A percentile compares a stretch with the other conserved stretches of the same genome.
Conservation (phyloP, 139 green algal genomes). For the Yamagishiella unicocca region DNA sequence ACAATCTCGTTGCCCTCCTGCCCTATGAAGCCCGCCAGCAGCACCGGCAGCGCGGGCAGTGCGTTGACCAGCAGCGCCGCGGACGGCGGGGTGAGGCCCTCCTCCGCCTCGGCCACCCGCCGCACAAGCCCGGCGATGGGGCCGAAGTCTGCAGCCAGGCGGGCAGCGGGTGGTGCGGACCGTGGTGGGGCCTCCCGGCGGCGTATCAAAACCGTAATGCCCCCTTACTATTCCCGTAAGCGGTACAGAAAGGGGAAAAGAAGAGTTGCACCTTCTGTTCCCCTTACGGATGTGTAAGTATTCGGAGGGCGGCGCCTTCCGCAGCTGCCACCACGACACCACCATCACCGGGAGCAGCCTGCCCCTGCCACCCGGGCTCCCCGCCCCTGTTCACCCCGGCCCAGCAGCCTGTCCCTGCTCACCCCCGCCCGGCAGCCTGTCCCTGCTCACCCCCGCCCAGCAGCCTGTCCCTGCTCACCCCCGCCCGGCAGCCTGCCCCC, state of each 20-base stretch:
- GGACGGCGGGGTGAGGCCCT: background rate
- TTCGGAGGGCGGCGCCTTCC: no score
- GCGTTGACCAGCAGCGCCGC: constrained; percentile 39
- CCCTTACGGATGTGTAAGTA: no score
- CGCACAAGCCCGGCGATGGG: background rate
- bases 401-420: background rate
- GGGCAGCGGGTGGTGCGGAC: background rate
- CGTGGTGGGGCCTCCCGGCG: no score
- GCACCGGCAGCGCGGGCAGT: constrained; percentile 52
- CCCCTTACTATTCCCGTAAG: no score
- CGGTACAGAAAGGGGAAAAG: no score
- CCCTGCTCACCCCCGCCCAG: constrained; percentile 5
- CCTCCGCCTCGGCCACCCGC: constrained; percentile 43
- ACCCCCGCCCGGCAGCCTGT: background rate
- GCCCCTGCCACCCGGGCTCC: background rate
- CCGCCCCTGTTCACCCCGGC: background rate
- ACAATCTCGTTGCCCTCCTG: constrained; percentile 58
- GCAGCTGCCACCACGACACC: no score
- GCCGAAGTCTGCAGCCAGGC: constrained; percentile 3
- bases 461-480: background rate
- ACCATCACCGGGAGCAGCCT: no score
- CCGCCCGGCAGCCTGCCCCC: constrained; percentile 36
- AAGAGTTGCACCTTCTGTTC: no score
- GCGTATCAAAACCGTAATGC: no score
- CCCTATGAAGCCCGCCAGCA: constrained; percentile 59